Base-by-base conservation (phyloP, 1,284 basidiomycete genomes). In the Ganoderma resinaceum region DNA sequence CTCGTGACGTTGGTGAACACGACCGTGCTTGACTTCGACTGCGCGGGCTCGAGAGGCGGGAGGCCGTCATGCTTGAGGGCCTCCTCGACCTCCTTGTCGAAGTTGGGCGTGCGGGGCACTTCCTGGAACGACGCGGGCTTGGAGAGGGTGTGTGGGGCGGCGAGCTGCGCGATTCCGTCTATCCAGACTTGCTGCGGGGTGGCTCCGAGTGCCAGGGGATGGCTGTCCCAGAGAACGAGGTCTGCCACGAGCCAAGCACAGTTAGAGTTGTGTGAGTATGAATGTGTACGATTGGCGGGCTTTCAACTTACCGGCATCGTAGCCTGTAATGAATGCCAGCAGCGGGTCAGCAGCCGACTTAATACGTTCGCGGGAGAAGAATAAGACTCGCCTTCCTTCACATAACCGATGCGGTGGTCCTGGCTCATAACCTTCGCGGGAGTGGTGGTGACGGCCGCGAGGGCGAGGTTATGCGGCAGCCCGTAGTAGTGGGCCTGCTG, bases 401-500 rank as follows among this genome's bases (percentile, higher is more conserved):
- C 79, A 73, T 85, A 91, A 1, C 96, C 96, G 64, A 98, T 83
- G 37, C 96, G 86, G 78, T 98, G 95, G 67, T 90, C 91, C 67
- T 93, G 82, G 1, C 95, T 96, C 69, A 95, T 83, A 1, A 91
- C 85, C 46, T 84, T 85, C 1, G 96, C 95, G 1, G 96, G 90
- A 14, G 90, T 92, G 1, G 91, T 89, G 0, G 90, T 97, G 20
- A 97, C 91, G 2, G 93, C 84, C 3, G 90, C 84, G 12, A 96
- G 80, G 6, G 92, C 91, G 35, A 91, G 78, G 71, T 90, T 83
- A 14, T 81, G 78, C 0, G 86, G 78, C 46, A 92, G 80, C 12
- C 90, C 89, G 73, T 89, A 97, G 77, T 92, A 92, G 76, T 96
- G 90, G 1, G 93, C 95, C 78, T 96, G 94, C 66, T 95, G 93